Conservation (phyloP, 768 basidiomycete genomes). For the Coprinopsis strossmayeri region DNA sequence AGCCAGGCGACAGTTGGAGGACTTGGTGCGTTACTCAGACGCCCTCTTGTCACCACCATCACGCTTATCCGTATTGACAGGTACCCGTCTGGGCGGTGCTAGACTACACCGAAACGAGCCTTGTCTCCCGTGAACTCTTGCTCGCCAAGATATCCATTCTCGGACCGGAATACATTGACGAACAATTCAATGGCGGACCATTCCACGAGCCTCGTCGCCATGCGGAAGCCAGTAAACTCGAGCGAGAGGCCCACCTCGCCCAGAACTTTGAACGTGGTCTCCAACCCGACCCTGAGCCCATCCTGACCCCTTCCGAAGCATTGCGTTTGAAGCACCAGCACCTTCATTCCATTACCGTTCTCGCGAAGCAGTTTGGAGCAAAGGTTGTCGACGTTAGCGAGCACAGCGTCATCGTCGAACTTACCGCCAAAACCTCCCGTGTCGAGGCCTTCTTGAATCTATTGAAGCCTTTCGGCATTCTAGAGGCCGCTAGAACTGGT, state of each 20-base stretch:
- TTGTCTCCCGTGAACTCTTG: constrained; percentile 89
- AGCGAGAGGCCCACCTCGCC: constrained; percentile 67
- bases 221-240: constrained; percentile 43
- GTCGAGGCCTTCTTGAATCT: constrained; percentile 91
- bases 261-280: constrained; percentile 69
- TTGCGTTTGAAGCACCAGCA: constrained; percentile 87
- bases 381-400: constrained; percentile 93
- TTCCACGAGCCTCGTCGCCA: constrained; percentile 65
- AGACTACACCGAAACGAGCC: constrained; percentile 91
- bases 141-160: constrained; percentile 96
- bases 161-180: constrained; percentile 93
- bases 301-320: constrained; percentile 76
- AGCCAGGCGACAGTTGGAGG: constrained; percentile 91
- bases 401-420: constrained; percentile 90
- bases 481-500: constrained; percentile 96
- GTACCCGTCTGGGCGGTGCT: constrained; percentile 99
- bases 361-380: constrained; percentile 85
- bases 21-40: constrained; percentile 50
- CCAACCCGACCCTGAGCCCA: constrained; percentile 20
- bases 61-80: constrained; percentile 29
- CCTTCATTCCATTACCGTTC: constrained; percentile 77
- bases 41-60: not conserved
- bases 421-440: constrained; percentile 86
- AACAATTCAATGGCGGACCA: constrained; percentile 81
- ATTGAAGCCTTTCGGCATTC: constrained; percentile 89